Evolutionary conservation across 345 rosid genomes (phyloP), one percentile per base, ranked within the genome.

Genomic region (Schrenkiella parvula): DNA sequence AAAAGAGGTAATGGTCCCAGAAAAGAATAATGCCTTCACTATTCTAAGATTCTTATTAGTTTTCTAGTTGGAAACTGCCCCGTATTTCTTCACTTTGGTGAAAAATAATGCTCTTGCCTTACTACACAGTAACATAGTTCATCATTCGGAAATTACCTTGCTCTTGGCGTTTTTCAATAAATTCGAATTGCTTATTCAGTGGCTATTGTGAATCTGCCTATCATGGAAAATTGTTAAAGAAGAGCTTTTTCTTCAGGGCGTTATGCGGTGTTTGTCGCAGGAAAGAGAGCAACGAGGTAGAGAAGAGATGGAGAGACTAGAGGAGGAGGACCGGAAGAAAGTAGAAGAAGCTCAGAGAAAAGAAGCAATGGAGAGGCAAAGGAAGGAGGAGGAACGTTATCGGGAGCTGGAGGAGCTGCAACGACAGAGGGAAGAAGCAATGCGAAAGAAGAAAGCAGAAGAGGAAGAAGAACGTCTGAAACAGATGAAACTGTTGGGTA

Each of bases 401-500:
- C 55, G 83, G 60, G 98, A 95, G 68, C 82, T 95, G 2, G 96
- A 91, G 74, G 89, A 85, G 79, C 84, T 88, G 56, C 98, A 89
- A 79, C 77, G 95, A 63, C 88, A 80, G 64, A 95, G 83, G 48
- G 99, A 87, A 82, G 99, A 89, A 74, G 93, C 89, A 1, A 71
- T 85, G 92, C 79, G 87, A 70, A 80, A 87, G 83, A 91, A 87
- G 87, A 89, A 88, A 71, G 92, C 87, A 9, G 89, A 89, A 80
- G 96, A 95, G 84, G 99, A 91, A 44, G 96, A 89, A 82, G 97
- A 91, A 55, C 90, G 99, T 10, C 53, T 52, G 17, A 88, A 91
- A 54, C 98, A 89, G 87, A 86, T 89, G 93, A 91, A 88, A 77
- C 80, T 95, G 63, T 76, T 95, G 82, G 99, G 99, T 42, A 95